A percentile compares a stretch with the other conserved stretches of the same genome.
These are phyloP conservation scores for Helichrysum umbraculigerum DNA, from an alignment of 129 eudicot species.

Conservation along the genomic window DNA sequence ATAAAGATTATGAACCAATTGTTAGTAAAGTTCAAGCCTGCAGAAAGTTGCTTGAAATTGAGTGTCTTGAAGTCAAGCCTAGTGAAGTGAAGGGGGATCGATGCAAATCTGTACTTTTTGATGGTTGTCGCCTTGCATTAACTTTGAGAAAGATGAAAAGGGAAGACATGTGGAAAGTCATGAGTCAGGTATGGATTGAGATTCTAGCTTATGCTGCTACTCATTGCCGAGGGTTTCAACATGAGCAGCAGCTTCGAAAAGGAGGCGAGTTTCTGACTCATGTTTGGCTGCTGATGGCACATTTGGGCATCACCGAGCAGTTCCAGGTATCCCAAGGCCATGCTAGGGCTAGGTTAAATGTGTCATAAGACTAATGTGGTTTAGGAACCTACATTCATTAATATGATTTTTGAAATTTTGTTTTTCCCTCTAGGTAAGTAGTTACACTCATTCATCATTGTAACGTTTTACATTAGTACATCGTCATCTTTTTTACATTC, in stretches of 20 bases:
- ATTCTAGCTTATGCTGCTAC: constrained; percentile 48
- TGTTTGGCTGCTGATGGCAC: too few relatives aligned
- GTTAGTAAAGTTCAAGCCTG: constrained; percentile 26
- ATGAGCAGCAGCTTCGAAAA: constrained; percentile 51
- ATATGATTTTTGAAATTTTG: too few relatives aligned
- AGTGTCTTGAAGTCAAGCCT: constrained; percentile 36
- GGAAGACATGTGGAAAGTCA: constrained; percentile 37
- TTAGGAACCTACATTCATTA: not conserved
- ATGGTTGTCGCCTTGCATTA: constrained; percentile 45
- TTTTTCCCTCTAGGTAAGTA: too few relatives aligned
- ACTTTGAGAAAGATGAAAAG: constrained; percentile 22
- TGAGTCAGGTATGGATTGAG: constrained; percentile 50
- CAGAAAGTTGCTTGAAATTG: constrained; percentile 39
- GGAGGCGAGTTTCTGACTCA: too few relatives aligned
- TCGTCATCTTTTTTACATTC: too few relatives aligned
- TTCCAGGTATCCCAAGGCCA: too few relatives aligned
- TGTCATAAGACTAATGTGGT: not conserved
- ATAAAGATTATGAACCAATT: constrained; percentile 22
- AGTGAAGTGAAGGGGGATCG: constrained; percentile 49
- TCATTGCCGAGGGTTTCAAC: constrained; percentile 45
- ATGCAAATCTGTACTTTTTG: constrained; percentile 52
- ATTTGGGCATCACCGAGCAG: too few relatives aligned
- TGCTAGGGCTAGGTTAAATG: constrained; percentile 56
- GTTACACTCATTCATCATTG: not conserved
- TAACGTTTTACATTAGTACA: too few relatives aligned